Percentiles rank a stretch among this genome's conserved stretches.
Evolutionary conservation across 2,329 filamentous ascomycete genomes (phyloP).

Genomic region (Fusarium staphyleae): DNA sequence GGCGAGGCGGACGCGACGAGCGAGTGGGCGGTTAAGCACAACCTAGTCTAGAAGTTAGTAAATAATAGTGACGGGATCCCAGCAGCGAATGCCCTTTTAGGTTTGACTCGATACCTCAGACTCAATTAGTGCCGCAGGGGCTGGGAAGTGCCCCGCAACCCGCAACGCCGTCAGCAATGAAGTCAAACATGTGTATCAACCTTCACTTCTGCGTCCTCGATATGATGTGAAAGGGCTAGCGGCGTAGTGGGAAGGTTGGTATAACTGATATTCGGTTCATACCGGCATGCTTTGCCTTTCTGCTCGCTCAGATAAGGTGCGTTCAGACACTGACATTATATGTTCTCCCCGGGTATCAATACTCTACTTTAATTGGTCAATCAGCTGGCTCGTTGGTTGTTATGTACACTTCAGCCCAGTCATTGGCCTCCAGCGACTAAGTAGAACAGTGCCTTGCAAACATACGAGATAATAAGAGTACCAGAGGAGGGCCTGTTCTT

Average conservation of each 20-base stretch:
- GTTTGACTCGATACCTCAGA: slow-evolving; percentile 24
- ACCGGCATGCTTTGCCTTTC: no score
- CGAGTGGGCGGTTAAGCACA: slow-evolving; percentile 29
- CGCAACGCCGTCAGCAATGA: slow-evolving; percentile 11
- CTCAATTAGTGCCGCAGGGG: slow-evolving; percentile 7
- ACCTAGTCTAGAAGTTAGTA: neutral
- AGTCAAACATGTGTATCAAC: neutral
- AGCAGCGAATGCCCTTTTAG: slow-evolving; percentile 19
- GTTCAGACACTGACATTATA: neutral
- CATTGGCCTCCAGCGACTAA: no score
- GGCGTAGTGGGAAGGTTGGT: no score
- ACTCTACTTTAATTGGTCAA: no score
- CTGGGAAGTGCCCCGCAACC: slow-evolving; percentile 22
- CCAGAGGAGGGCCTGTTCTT: no score
- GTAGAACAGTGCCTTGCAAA: no score
- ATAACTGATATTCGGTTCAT: no score
- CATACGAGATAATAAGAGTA: no score
- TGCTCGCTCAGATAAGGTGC: no score
- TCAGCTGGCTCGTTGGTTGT: no score
- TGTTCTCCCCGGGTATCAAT: no score
- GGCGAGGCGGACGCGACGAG: slow-evolving; percentile 23
- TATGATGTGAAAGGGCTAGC: neutral
- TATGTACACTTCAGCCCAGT: no score
- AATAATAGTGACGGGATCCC: slow-evolving; percentile 30
- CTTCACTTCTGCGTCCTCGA: neutral